Percentiles rank a stretch among this genome's conserved stretches.
Evolutionary conservation across 1,139 yeast genomes (phyloP).

Genomic region (Suzukiozyma palmioleophila): DNA sequence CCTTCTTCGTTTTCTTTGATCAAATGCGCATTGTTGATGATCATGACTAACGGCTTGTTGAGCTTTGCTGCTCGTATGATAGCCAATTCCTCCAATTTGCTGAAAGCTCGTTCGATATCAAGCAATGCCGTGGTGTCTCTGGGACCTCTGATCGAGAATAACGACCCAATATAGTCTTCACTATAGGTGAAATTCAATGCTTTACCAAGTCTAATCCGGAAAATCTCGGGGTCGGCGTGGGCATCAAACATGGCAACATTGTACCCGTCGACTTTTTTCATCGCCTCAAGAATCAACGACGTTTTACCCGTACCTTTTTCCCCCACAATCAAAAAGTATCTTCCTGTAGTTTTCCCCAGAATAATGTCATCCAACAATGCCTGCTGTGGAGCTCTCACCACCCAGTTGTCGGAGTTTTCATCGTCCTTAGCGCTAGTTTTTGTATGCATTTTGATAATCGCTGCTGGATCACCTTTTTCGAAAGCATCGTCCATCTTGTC

Average conservation of each 20-base stretch:
- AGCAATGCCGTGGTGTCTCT: conserved; percentile 79
- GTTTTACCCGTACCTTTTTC: conserved; percentile 89
- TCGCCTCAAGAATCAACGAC: conserved; percentile 64
- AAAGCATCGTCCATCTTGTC: conserved; percentile 66
- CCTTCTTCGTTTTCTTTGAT: conserved; percentile 75
- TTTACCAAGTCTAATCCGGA: conserved; percentile 69
- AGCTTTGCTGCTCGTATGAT: conserved; percentile 36
- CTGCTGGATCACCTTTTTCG: conserved; percentile 63
- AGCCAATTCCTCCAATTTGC: conserved; percentile 72
- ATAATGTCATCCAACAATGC: conserved; percentile 59
- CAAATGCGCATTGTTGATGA: conserved; percentile 72
- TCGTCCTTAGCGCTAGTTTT: conserved; percentile 28
- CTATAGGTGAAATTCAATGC: conserved; percentile 71
- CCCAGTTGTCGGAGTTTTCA: conserved; percentile 44
- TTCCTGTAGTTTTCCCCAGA: conserved; percentile 56
- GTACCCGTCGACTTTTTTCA: conserved; percentile 58
- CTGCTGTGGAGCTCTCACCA: conserved; percentile 63
- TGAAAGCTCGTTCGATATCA: conserved; percentile 80
- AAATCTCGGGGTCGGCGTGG: conserved; percentile 82
- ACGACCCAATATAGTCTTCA: conserved; percentile 79
- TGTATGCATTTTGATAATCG: conserved; percentile 51
- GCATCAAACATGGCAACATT: conserved; percentile 77
- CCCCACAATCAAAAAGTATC: conserved; percentile 71
- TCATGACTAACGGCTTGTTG: conserved; percentile 57
- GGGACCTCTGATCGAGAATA: conserved; percentile 81